Percentiles rank a stretch among this genome's conserved stretches.
Evolutionary conservation across 495 filamentous ascomycete genomes (phyloP).

Genomic region (Astrocystis sublimbata): DNA sequence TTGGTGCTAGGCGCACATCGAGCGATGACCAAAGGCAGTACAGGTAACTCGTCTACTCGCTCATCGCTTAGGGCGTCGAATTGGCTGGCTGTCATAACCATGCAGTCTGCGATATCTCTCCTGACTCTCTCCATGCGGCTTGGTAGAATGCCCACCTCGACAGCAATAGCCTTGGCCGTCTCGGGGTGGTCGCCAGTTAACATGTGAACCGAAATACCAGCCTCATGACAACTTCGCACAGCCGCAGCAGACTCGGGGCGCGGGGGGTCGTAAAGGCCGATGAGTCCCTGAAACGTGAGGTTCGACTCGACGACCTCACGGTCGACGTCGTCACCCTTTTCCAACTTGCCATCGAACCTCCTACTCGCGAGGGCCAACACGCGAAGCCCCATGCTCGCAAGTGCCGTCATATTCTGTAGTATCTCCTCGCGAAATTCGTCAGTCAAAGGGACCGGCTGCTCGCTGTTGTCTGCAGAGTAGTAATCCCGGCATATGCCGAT

Average conservation of each 20-base stretch:
- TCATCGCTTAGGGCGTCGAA: constrained; percentile 63
- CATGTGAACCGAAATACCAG: constrained; percentile 77
- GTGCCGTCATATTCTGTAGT: constrained; percentile 62
- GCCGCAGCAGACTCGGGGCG: constrained; percentile 53
- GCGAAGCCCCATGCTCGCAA: constrained; percentile 65
- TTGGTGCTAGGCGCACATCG: constrained; percentile 70
- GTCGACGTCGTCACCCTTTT: constrained; percentile 46
- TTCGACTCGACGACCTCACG: constrained; percentile 57
- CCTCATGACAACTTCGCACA: constrained; percentile 60
- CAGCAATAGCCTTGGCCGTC: constrained; percentile 66
- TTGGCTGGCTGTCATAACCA: constrained; percentile 65
- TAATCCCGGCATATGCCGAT: constrained; percentile 54
- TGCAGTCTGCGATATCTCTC: constrained; percentile 58
- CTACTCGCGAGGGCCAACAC: constrained; percentile 63
- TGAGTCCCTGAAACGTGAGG: constrained; percentile 58
- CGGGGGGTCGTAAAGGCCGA: constrained; percentile 61
- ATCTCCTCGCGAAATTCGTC: constrained; percentile 51
- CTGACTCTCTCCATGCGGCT: constrained; percentile 50
- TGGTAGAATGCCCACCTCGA: constrained; percentile 68
- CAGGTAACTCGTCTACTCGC: constrained; percentile 61
- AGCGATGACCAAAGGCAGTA: constrained; percentile 67
- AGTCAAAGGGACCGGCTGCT: constrained; percentile 38
- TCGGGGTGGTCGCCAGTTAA: constrained; percentile 68
- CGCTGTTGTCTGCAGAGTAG: constrained; percentile 38
- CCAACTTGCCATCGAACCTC: constrained; percentile 31